These are phyloP conservation scores for Talaromyces sp. DNA, from an alignment of 2,329 filamentous ascomycete genomes.

Conservation along the genomic window DNA sequence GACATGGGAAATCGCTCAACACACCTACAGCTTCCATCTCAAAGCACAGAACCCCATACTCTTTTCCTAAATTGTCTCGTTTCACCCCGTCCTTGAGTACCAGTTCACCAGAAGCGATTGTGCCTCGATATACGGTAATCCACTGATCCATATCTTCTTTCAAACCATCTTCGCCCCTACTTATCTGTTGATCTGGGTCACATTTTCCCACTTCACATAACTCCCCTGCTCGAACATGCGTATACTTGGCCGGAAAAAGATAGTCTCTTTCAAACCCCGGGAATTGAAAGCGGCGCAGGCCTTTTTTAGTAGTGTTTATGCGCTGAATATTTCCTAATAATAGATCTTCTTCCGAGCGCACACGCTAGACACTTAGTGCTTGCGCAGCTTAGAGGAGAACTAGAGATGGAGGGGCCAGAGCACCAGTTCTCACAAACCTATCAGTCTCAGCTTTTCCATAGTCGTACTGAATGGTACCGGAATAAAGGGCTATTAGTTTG, in stretches of 20 bases:
- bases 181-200: slow-evolving; percentile 4
- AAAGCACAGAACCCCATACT: slow-evolving; percentile 3
- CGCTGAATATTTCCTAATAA: slow-evolving; percentile 4
- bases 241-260: slow-evolving; percentile 13
- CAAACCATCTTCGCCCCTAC: slow-evolving; percentile 3
- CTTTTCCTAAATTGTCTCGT: not conserved
- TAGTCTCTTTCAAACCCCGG: slow-evolving; percentile 11
- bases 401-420: slow-evolving; percentile 12
- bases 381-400: slow-evolving; percentile 15
- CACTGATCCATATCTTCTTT: not conserved
- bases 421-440: slow-evolving; percentile 13
- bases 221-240: slow-evolving; percentile 9
- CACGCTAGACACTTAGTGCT: slow-evolving; percentile 8
- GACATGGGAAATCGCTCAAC: slow-evolving; percentile 2
- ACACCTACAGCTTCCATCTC: slow-evolving; percentile 6
- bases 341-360: slow-evolving; percentile 2
- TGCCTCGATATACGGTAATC: slow-evolving; percentile 16
- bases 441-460: slow-evolving; percentile 12
- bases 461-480: slow-evolving; percentile 16
- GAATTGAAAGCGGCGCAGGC: slow-evolving; percentile 8
- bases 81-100: slow-evolving; percentile 15
- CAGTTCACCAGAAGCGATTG: slow-evolving; percentile 18
- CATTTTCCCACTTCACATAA: slow-evolving; percentile 8
- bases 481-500: slow-evolving; percentile 7
- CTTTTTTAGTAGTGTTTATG: slow-evolving; percentile 1